Evolutionary conservation across 768 basidiomycete genomes (phyloP), one percentile per base, ranked within the genome.

Genomic region (Sporobolomyces pararoseus): DNA sequence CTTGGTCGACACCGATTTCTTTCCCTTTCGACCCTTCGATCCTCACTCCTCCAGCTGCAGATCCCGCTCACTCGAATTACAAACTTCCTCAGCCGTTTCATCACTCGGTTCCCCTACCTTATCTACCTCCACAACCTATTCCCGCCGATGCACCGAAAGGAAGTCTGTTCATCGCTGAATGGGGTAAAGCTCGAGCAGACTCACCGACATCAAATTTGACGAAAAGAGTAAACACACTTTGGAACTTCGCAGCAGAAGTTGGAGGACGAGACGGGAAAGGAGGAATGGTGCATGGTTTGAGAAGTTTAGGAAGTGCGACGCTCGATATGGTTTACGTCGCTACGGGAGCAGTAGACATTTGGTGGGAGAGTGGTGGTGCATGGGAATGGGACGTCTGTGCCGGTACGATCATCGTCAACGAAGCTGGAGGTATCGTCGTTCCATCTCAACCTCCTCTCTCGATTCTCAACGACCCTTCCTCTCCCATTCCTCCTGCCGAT

Each of bases 371-470:
- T 1, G 64, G 70, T 46, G 62, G 73, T 46, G n/a, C n/a, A n/a
- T 74, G 73, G 73, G 73, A 74, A 44, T 74, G 73, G 73, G 73
- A 74, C 60, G 69, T 74, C 19, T 74, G 73, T 59, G 73, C 68
- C 14, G 73, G 68, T 13, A 61, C 50, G 9, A 44, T 68, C 63
- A 53, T 70, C 42, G 63, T 74, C 46, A 23, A 27, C 47, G 73
- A 74, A 37, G 63, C 75, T 1, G 75, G 75, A 29, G 70, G 73
- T 0, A 70, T 61, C 19, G 63, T 74, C 47, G 71, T 72, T n/a
- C 66, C 70, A 4, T 72, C 73, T 2, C 72, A 74, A 34, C 55
- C 68, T 0, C 66, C 71, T 2, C 47, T 49, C 12, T 35, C 42
- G 23, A n/a, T 52, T 39, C 49, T 57, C n/a, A 1, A 35, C 25